Base-by-base conservation (phyloP, 2,329 filamentous ascomycete species). In the Sordariomycetes sp. region DNA sequence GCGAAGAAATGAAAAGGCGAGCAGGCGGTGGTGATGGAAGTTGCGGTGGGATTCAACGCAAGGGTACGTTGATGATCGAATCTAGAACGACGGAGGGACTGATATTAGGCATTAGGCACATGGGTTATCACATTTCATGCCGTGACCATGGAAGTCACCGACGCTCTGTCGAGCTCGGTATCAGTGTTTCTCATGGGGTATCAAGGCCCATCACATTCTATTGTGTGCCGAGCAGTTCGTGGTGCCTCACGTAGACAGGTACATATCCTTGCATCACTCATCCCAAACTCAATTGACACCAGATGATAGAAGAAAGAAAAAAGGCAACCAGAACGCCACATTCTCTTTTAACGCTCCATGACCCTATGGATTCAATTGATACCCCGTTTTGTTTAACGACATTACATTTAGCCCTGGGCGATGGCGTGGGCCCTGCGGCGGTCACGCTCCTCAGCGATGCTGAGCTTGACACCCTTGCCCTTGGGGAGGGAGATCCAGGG, bases 401-500 rank as follows among this genome's bases (percentile, higher is more conserved):
- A 36, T 48, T 52, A 53, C 59, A 63, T 66, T 78, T 81, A 80
- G 72, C 80, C 72, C 39, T 42, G 36, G 66, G 75, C 55, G 39
- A 48, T 66, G 64, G 74, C 63, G 65, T 71, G 66, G 65, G 91
- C 90, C 72, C 94, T 89, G 74, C 91, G 90, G 77, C 92, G 91
- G 79, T 99, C 92, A 82, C 92, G 86, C 89, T 99, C 92, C 83
- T 99, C 92, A 68, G 92, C 90, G 72, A 99, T 97, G 73, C 87
- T 86, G 76, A 97, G 90, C 90, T 96, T 96, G 82, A 99, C 94
- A 89, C 94, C 94, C 86, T 96, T 96, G 81, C 94, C 94, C 90
- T 97, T 99, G 76, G 94, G 95, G 74, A 99, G 86, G 70, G 89
- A 95, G 80, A 99, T 86, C 94, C 94, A 99, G 72, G 94, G 92